phyloP scores from a whole-genome alignment of 2,329 filamentous ascomycete genomes.

The Fusarium clavum region DNA sequence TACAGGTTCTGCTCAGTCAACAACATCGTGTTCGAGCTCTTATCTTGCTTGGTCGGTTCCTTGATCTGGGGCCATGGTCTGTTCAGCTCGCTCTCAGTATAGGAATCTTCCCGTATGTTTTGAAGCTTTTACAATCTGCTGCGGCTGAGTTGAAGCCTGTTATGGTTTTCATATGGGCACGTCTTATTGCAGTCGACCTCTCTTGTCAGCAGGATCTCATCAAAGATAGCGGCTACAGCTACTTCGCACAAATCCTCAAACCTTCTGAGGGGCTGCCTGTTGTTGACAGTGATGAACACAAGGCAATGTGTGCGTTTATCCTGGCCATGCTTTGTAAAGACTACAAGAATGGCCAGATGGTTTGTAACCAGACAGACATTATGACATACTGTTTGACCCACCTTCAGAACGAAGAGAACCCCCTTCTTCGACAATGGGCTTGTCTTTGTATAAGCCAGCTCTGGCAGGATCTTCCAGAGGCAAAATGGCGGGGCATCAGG shows the following conservation, averaged over 20 bases:
- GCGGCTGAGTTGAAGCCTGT: slow-evolving; percentile 95
- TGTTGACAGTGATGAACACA: slow-evolving; percentile 90
- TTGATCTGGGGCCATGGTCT: slow-evolving; percentile 96
- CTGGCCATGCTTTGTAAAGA: slow-evolving; percentile 97
- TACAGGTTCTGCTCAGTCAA: slow-evolving; percentile 95
- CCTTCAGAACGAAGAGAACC: slow-evolving; percentile 86
- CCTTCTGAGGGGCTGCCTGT: slow-evolving; percentile 86
- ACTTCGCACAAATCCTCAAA: slow-evolving; percentile 93
- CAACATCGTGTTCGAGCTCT: slow-evolving; percentile 91
- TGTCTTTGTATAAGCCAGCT: slow-evolving; percentile 95
- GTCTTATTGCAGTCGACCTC: slow-evolving; percentile 93
- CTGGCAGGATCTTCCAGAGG: slow-evolving; percentile 90
- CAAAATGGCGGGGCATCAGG: slow-evolving; percentile 95
- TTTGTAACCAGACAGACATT: slow-evolving; percentile 90
- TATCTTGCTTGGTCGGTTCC: slow-evolving; percentile 90
- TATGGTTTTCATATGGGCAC: slow-evolving; percentile 99
- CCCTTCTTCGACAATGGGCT: slow-evolving; percentile 92
- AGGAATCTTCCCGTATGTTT: slow-evolving; percentile 98
- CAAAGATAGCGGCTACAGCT: slow-evolving; percentile 97
- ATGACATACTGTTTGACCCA: slow-evolving; percentile 89
- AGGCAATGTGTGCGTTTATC: slow-evolving; percentile 99
- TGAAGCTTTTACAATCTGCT: slow-evolving; percentile 95
- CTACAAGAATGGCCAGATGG: slow-evolving; percentile 90
- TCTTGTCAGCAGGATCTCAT: slow-evolving; percentile 93
- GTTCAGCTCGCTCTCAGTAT: slow-evolving; percentile 98